These are phyloP conservation scores for Trichothecium roseum DNA, from an alignment of 2,329 filamentous ascomycete genomes.

Conservation along the genomic window DNA sequence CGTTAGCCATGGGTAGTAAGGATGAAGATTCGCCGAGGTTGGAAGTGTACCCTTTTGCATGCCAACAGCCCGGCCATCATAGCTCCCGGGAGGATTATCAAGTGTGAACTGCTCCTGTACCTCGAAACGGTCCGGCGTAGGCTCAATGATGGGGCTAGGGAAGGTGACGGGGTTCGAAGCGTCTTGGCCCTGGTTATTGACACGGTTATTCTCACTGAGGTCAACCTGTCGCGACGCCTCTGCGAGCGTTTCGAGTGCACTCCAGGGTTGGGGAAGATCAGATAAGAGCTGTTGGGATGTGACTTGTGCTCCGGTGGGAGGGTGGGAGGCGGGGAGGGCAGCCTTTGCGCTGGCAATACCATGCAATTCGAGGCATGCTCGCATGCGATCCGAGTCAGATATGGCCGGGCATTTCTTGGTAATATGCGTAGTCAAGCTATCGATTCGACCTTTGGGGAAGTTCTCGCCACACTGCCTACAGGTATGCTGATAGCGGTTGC, in stretches of 20 bases:
- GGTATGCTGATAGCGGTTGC: conserved; percentile 85
- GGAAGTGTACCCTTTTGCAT: conserved; percentile 12
- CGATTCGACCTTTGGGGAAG: conserved; percentile 82
- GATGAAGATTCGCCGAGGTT: background rate
- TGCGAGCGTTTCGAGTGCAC: conserved; percentile 74
- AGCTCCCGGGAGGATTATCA: conserved; percentile 42
- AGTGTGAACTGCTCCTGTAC: conserved; percentile 49
- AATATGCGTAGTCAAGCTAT: conserved; percentile 71
- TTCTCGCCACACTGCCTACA: conserved; percentile 82
- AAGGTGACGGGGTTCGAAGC: conserved; percentile 14
- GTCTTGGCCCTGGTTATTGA: conserved; percentile 24
- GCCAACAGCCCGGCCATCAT: conserved; percentile 21
- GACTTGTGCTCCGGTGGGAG: conserved; percentile 13
- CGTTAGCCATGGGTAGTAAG: conserved; percentile 5
- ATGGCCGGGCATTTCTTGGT: conserved; percentile 81
- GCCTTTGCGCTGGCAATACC: conserved; percentile 48
- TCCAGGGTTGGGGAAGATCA: conserved; percentile 52
- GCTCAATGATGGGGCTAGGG: conserved; percentile 9
- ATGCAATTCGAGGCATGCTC: conserved; percentile 62
- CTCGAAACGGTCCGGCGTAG: conserved; percentile 32
- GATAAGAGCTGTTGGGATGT: conserved; percentile 16
- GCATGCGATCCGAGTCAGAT: conserved; percentile 62
- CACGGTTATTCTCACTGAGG: conserved; percentile 48
- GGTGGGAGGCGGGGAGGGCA: conserved; percentile 16
- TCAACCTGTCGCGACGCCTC: conserved; percentile 79